Base-by-base conservation (phyloP, 495 filamentous ascomycete genomes). In the Arthonia radiata region DNA sequence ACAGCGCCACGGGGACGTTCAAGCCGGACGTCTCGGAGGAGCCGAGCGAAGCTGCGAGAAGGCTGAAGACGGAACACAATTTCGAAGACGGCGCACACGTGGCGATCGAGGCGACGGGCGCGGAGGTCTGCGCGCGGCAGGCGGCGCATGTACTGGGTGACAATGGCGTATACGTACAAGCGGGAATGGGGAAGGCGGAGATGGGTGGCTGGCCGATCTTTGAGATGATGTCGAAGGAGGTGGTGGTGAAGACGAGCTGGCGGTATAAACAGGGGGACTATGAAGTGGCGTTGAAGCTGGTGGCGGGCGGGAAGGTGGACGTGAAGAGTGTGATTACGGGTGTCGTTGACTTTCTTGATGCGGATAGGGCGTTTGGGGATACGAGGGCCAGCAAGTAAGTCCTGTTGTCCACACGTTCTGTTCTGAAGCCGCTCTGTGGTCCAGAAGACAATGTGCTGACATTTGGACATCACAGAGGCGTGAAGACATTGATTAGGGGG, bases 131-230 rank as follows among this genome's bases (percentile, higher is more conserved):
- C 5, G 54, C 67, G 11, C 50, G 60, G 34, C 55, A 55, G 0
- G 61, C 58, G 4, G 57, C 91, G 29, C 63, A 86, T 50, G 56
- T 57, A 10, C 53, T 83, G 2, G 50, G 68, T 24, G 46, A 56
- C 23, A 79, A 80, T 8, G 81, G 82, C 4, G 67, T 66, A 0
- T 86, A 78, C 43, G 72, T 90, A 1, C 81, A 91, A 51, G 78
- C 63, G 30, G 82, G 80, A 5, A 68, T 89, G 59, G 81, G 80
- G 31, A 67, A 67, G 42, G 38, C 59, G 6, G 66, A 78, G 35
- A 76, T 89, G 47, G n/a, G n/a, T n/a, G 61, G 48, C 9, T 73
- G 86, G 46, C 81, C 82, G 16, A 90, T 92, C 37, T 64, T 77
- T 49, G 60, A 65, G 11, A 54, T 86, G 31, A 74, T 70, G 32